Conservation (phyloP, 164 flowering plant genomes). For the Litsea cubeba region DNA sequence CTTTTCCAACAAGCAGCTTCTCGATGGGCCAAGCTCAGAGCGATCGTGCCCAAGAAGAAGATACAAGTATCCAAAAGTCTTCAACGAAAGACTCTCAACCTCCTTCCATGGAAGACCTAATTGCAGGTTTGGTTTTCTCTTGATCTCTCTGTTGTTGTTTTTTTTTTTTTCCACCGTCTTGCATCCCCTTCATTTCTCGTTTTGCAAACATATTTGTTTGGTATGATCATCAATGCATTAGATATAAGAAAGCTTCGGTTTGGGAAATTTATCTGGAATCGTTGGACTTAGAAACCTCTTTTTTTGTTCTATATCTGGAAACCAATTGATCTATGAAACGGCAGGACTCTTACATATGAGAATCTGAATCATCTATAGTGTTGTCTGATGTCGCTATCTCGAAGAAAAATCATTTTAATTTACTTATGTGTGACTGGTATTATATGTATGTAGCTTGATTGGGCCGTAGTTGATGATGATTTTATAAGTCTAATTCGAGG, state of each 20-base stretch:
- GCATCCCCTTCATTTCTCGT: background rate
- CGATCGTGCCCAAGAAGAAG: background rate
- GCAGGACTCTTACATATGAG: background rate
- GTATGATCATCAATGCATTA: too few relatives aligned
- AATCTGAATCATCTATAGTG: background rate
- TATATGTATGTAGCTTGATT: too few relatives aligned
- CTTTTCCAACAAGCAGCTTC: background rate
- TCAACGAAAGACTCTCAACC: background rate
- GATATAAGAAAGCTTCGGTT: too few relatives aligned
- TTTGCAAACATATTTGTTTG: background rate
- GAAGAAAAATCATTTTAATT: background rate
- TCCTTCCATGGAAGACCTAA: conserved; percentile 13
- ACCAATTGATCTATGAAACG: background rate
- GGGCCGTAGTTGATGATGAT: too few relatives aligned
- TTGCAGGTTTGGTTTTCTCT: conserved; percentile 11
- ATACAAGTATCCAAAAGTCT: background rate
- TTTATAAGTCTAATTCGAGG: too few relatives aligned
- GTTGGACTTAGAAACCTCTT: background rate
- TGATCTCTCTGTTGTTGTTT: background rate
- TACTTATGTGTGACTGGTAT: too few relatives aligned
- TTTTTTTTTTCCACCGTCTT: background rate
- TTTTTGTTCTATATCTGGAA: background rate
- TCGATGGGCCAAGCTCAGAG: conserved; percentile 18
- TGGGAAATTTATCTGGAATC: too few relatives aligned
- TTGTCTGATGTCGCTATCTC: background rate